A percentile compares a stretch with the other conserved stretches of the same genome.
Evolutionary conservation across 306 rosid genomes (phyloP).

Genomic region (Begonia loranthoides): DNA sequence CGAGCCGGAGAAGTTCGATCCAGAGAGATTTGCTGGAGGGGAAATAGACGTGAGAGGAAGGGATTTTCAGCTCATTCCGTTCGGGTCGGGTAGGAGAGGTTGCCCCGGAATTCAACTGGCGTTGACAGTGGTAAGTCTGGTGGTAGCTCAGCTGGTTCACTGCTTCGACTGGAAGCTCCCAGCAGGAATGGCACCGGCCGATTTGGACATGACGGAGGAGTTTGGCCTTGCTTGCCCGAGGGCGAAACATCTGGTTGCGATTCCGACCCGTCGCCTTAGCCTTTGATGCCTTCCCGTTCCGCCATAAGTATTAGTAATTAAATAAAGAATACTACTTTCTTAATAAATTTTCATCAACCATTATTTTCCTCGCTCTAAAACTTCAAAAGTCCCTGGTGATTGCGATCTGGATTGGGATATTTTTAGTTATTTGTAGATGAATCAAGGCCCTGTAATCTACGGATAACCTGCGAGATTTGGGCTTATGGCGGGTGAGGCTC

Average conservation of each 20-base stretch:
- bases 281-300: neutral
- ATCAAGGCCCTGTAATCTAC: too few relatives aligned
- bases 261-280: slow-evolving; percentile 16
- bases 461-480: too few relatives aligned
- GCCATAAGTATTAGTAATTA: too few relatives aligned
- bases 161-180: slow-evolving; percentile 32
- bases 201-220: slow-evolving; percentile 26
- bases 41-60: slow-evolving; percentile 15
- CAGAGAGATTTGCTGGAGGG: slow-evolving; percentile 17
- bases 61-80: slow-evolving; percentile 23
- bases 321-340: too few relatives aligned
- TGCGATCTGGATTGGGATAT: too few relatives aligned
- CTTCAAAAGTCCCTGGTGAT: too few relatives aligned
- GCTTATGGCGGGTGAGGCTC: too few relatives aligned
- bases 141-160: slow-evolving; percentile 25
- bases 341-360: too few relatives aligned
- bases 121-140: slow-evolving; percentile 7
- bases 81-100: slow-evolving; percentile 27
- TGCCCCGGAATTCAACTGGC: slow-evolving; percentile 25
- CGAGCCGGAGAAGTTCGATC: slow-evolving; percentile 19
- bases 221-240: slow-evolving; percentile 17
- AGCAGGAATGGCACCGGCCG: slow-evolving; percentile 10
- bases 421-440: too few relatives aligned
- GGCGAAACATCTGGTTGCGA: slow-evolving; percentile 16
- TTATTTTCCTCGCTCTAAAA: too few relatives aligned